Conservation (phyloP, 805 yeast genomes). For the Wickerhamomyces queroliae region DNA sequence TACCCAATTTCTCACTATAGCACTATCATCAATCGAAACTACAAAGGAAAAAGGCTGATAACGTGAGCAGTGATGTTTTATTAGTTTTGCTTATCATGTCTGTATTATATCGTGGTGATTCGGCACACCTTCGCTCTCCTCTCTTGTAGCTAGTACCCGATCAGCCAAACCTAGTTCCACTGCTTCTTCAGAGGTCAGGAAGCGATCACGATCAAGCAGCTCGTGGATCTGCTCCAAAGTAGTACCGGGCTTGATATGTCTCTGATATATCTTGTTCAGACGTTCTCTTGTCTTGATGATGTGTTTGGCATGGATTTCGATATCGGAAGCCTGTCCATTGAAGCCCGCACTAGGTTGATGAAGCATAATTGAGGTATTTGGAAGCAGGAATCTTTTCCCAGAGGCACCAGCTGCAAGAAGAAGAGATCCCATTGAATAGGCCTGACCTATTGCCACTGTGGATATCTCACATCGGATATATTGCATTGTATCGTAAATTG, state of each 20-base stretch:
- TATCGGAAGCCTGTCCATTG: slow-evolving; percentile 26
- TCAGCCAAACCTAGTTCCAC: slow-evolving; percentile 27
- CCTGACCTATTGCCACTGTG: slow-evolving; percentile 29
- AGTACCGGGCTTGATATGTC: slow-evolving; percentile 18
- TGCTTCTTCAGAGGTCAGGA: slow-evolving; percentile 24
- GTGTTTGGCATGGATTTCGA: slow-evolving; percentile 29
- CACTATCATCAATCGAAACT: background rate
- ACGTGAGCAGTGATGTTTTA: too few species aligned
- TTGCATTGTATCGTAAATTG: slow-evolving; percentile 30
- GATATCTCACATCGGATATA: slow-evolving; percentile 26
- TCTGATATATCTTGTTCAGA: slow-evolving; percentile 21
- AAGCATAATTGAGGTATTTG: slow-evolving; percentile 27
- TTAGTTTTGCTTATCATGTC: too few species aligned
- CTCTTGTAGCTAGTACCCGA: slow-evolving; percentile 19
- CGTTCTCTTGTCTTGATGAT: slow-evolving; percentile 24
- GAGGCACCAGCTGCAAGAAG: slow-evolving; percentile 23
- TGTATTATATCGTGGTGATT: background rate
- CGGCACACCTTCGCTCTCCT: background rate
- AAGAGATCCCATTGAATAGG: slow-evolving; percentile 29
- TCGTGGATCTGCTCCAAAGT: slow-evolving; percentile 13
- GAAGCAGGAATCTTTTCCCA: slow-evolving; percentile 25
- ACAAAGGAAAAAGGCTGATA: background rate
- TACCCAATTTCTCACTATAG: background rate
- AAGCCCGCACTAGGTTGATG: slow-evolving; percentile 29
- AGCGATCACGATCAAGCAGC: slow-evolving; percentile 20